Evolutionary conservation across 495 filamentous ascomycete genomes (phyloP).

Genomic region (Umbilicaria muhlenbergii): DNA sequence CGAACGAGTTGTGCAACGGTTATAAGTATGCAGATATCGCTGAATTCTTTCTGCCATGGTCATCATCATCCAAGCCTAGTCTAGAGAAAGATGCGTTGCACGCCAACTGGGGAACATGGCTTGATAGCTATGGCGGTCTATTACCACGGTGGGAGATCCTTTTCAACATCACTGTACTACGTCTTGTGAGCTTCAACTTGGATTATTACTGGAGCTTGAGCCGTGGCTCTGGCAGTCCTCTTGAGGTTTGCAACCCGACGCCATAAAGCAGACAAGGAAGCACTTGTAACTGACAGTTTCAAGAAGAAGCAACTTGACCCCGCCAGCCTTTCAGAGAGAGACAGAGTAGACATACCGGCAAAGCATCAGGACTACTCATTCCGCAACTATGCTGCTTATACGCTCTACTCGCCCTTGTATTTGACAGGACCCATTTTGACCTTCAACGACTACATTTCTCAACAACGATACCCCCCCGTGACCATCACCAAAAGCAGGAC

Average conservation of each 20-base stretch:
- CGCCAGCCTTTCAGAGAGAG: slow-evolving; percentile 66
- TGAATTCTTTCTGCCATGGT: slow-evolving; percentile 27
- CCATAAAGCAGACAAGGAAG: neutral
- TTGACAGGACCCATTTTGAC: slow-evolving; percentile 85
- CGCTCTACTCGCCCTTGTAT: slow-evolving; percentile 85
- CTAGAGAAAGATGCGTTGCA: slow-evolving; percentile 21
- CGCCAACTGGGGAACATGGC: slow-evolving; percentile 41
- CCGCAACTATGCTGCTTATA: slow-evolving; percentile 72
- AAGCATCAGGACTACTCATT: slow-evolving; percentile 56
- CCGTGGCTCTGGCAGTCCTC: slow-evolving; percentile 42
- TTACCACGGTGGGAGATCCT: slow-evolving; percentile 83
- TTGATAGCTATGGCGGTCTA: slow-evolving; percentile 69
- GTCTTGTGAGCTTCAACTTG: slow-evolving; percentile 90
- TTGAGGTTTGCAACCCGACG: slow-evolving; percentile 55
- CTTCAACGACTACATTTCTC: slow-evolving; percentile 96
- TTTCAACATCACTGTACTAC: slow-evolving; percentile 92
- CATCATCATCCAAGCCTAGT: slow-evolving; percentile 7
- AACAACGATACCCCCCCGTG: slow-evolving; percentile 54
- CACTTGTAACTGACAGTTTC: slow-evolving; percentile 38
- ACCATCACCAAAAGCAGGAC: slow-evolving; percentile 53
- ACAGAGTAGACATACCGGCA: slow-evolving; percentile 66
- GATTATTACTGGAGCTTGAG: slow-evolving; percentile 90
- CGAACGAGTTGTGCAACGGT: slow-evolving; percentile 70
- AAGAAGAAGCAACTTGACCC: slow-evolving; percentile 99
- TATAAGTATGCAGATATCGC: slow-evolving; percentile 56